Evolutionary conservation across 176 grass and related monocot species (phyloP), one percentile per base, ranked within the genome.

Genomic region (Typha latifolia): DNA sequence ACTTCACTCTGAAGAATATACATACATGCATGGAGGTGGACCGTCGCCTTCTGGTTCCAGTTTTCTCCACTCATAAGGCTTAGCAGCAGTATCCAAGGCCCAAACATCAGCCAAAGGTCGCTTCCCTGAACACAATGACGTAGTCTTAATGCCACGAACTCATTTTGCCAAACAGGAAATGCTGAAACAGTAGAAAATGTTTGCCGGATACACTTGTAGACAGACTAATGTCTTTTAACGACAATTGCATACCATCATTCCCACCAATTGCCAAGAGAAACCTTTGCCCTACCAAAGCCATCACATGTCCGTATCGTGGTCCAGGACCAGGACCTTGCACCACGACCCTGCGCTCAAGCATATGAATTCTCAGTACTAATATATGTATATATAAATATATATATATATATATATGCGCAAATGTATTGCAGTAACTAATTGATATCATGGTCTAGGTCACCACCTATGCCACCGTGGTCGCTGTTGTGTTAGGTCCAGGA

Each of bases 21-120:
- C 89, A 87, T 75, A 93, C 94, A 99, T 99, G 94, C 89, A 97
- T 8, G 94, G 94, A 59, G 85, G 89, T 66, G 94, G 94, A 8
- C 94, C 94, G 74, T 97, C 94, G 43, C 94, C 94, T 86, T 97
- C 94, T 9, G 94, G 94, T 75, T 97, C 94, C 74, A 97, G 76
- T 69, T 97, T 97, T 78, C 94, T 86, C 94, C 94, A 97, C 61
- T 93, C 78, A 74, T 97, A 97, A 66, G 94, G 94, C 61, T 97
- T 97, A 49, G 89, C 94, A 10, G 94, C 94, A 23, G 94, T 99
- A 73, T 99, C 94, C 70, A 99, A 86, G 70, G 89, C 89, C 94
- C 94, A 99, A 57, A 93, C 94, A 81, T 99, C 94, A 78, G 89
- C 89, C 73, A 99, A 81, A 67, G 94, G 78, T 14, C 84, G 78